Evolutionary conservation across 2,329 filamentous ascomycete species (phyloP), one percentile per base, ranked within the genome.

Genomic region (Dothidotthia symphoricarpi): DNA sequence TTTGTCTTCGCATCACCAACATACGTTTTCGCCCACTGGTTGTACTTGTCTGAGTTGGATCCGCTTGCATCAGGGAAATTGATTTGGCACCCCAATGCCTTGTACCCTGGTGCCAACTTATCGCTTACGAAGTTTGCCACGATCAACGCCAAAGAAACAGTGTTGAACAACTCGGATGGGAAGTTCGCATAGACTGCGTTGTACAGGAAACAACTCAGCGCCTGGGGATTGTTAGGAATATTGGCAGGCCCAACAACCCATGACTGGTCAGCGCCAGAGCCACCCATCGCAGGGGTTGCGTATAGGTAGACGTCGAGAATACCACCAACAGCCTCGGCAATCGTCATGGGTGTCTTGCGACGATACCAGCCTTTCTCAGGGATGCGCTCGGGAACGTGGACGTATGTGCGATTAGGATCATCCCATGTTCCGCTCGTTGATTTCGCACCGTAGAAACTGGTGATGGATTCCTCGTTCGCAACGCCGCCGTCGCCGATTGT

Each of bases 381-480:
- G 6, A 52, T 53, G 17, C 47, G 51, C 28, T 55, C 53, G 13
- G 51, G 53, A 3, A 53, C 50, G 16, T 50, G 41, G 4, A 43
- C 51, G 36, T 53, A 56, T 3, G 41, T 34, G 11, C 50, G 41
- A 15, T 39, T 28, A 3, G 41, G 38, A 19, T 54, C 45, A 7
- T 36, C 30, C 45, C 42, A 51, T 3, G 42, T 40, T n/a, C 31
- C 34, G 3, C 28, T 27, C 1, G 28, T 39, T n/a, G 43, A 43
- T 28, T 54, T 46, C 9, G 52, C 52, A 12, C 52, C 52, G 30
- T 52, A 50, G 44, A 55, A 52, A 22, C 51, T 51, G n/a, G 50
- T 50, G 30, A 55, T 46, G 19, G 48, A 52, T 14, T 45, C 52
- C 30, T 53, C 48, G 28, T 55, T 55, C 12, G 52, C 52, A 15